Conservation (phyloP, 1,284 basidiomycete species). For the Ceratobasidium sp. region DNA sequence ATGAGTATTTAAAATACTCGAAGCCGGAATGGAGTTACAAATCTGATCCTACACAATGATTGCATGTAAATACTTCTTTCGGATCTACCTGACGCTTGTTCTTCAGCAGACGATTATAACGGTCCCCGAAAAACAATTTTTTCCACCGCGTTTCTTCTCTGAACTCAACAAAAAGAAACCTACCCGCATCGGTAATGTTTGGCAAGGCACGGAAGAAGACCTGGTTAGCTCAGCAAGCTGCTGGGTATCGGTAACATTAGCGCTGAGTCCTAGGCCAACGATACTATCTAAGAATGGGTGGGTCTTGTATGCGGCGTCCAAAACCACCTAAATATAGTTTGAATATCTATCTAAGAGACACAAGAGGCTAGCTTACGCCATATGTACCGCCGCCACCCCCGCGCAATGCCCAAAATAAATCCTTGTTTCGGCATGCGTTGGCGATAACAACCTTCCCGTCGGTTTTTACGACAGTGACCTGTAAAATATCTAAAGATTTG, state of each 20-base stretch:
- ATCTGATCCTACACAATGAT: constrained; percentile 16
- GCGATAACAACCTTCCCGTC: constrained; percentile 28
- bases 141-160: constrained; percentile 15
- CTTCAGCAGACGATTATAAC: constrained; percentile 11
- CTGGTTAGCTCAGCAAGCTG: too few species aligned
- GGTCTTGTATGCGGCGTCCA: too few species aligned
- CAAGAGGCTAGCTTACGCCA: constrained; percentile 6
- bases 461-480: constrained; percentile 42
- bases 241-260: too few species aligned
- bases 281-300: too few species aligned
- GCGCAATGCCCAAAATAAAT: constrained; percentile 46
- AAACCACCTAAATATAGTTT: too few species aligned
- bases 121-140: constrained; percentile 12
- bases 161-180: too few species aligned
- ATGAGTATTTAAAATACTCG: too few species aligned
- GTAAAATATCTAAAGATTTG: constrained; percentile 27
- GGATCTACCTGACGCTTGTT: constrained; percentile 28
- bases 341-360: too few species aligned
- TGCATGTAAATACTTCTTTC: constrained; percentile 3
- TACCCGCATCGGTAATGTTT: too few species aligned
- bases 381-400: constrained; percentile 36
- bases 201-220: too few species aligned
- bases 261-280: too few species aligned
- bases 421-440: constrained; percentile 36
- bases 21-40: background rate